phyloP scores from a whole-genome alignment of 441 rosid genomes.

The Mallotus japonicus region DNA sequence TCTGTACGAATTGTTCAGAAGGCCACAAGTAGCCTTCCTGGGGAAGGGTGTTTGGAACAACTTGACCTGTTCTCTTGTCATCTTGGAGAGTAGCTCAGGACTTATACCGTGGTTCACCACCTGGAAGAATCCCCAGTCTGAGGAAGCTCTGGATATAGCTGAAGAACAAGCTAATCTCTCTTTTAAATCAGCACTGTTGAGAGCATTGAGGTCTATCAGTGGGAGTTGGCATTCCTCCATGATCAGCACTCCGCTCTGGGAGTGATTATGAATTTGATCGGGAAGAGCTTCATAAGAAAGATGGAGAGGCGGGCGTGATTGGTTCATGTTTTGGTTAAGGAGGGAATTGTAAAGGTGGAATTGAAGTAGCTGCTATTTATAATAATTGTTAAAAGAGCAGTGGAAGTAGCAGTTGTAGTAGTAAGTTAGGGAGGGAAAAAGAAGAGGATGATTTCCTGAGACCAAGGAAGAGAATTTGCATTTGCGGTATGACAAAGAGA shows the following conservation, averaged over 20 bases:
- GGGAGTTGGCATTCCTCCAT: slow-evolving; percentile 56
- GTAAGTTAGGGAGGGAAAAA: too few relatives aligned
- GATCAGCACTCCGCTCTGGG: not conserved
- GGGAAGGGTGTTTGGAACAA: slow-evolving; percentile 48
- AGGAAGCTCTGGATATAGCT: slow-evolving; percentile 48
- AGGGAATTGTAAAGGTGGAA: not conserved
- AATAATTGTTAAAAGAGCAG: too few relatives aligned
- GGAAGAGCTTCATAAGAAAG: slow-evolving; percentile 32
- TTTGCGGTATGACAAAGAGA: slow-evolving; percentile 12
- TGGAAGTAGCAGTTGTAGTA: too few relatives aligned
- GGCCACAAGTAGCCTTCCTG: slow-evolving; percentile 37
- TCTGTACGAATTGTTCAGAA: slow-evolving; percentile 51
- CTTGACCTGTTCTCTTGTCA: slow-evolving; percentile 49
- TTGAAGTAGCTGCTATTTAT: not conserved
- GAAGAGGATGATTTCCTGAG: not conserved
- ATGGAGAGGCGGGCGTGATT: slow-evolving; percentile 47
- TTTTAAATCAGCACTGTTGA: slow-evolving; percentile 24
- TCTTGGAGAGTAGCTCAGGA: slow-evolving; percentile 35
- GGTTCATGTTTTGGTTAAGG: slow-evolving; percentile 3
- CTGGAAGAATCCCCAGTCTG: slow-evolving; percentile 74
- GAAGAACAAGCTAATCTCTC: slow-evolving; percentile 32
- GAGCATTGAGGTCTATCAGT: slow-evolving; percentile 44
- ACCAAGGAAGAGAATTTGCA: not conserved
- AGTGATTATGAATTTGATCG: not conserved
- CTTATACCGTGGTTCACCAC: slow-evolving; percentile 62